A percentile compares a stretch with the other conserved stretches of the same genome.
phyloP scores from a whole-genome alignment of 352 stramenopile genomes.

The Phytopythium boreale region DNA sequence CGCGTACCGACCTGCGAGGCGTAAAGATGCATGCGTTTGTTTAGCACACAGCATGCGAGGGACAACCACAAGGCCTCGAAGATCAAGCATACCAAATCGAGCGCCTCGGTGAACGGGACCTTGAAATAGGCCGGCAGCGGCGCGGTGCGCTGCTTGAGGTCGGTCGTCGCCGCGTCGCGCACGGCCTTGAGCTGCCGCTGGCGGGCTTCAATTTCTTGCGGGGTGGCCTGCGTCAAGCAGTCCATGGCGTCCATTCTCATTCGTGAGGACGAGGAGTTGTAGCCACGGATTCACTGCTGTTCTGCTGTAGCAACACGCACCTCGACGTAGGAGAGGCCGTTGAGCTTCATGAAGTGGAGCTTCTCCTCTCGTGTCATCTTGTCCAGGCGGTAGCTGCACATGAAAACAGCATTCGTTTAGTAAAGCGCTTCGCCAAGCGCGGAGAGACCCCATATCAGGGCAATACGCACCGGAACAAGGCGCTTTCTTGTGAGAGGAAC shows the following conservation, averaged over 20 bases:
- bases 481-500: constrained; percentile 95
- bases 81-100: constrained; percentile 84
- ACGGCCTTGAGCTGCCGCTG: constrained; percentile 71
- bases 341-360: constrained; percentile 85
- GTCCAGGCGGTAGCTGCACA: constrained; percentile 71
- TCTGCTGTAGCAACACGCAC: constrained; percentile 11
- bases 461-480: constrained; percentile 85
- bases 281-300: no score
- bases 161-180: constrained; percentile 43
- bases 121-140: constrained; percentile 90
- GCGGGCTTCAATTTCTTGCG: constrained; percentile 60
- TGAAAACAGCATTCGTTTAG: not conserved
- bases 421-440: constrained; percentile 20
- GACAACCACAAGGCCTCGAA: not conserved
- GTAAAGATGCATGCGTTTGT: not conserved
- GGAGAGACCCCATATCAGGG: not conserved
- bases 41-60: not conserved
- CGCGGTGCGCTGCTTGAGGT: constrained; percentile 43
- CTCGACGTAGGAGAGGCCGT: constrained; percentile 77
- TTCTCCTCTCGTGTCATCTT: constrained; percentile 89
- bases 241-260: not conserved
- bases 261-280: no score
- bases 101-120: constrained; percentile 96
- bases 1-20: constrained; percentile 52
- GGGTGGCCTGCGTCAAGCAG: constrained; percentile 28